A percentile compares a stretch with the other conserved stretches of the same genome.
Conservation (phyloP, 371 early-diverging fungal species). For the Mortierella sp. region DNA sequence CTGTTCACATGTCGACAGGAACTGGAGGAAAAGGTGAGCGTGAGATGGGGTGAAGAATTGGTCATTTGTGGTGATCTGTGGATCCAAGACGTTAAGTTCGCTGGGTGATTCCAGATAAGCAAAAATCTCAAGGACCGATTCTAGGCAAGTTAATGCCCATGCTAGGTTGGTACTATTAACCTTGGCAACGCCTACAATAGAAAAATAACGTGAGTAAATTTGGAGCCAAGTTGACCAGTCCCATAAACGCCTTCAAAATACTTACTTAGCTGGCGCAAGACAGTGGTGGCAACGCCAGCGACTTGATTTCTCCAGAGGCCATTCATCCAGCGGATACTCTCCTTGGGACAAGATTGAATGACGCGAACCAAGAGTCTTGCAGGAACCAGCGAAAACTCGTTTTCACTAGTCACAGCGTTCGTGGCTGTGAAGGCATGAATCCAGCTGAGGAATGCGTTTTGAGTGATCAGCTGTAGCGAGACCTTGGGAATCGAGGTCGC, state of each 20-base stretch:
- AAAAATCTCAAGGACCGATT: conserved; percentile 42
- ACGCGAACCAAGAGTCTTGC: conserved; percentile 48
- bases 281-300: conserved; percentile 37
- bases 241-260: background rate
- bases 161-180: conserved; percentile 31
- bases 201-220: background rate
- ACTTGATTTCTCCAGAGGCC: conserved; percentile 50
- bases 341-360: conserved; percentile 47
- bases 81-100: background rate
- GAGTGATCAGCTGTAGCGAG: conserved; percentile 64
- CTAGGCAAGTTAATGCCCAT: conserved; percentile 37
- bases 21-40: conserved; percentile 16
- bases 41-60: conserved; percentile 20
- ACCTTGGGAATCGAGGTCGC: conserved; percentile 66
- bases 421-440: conserved; percentile 62
- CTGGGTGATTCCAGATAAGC: conserved; percentile 17
- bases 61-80: background rate
- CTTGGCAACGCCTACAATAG: conserved; percentile 22
- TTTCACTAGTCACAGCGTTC: conserved; percentile 40
- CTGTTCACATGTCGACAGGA: conserved; percentile 42
- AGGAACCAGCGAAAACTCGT: conserved; percentile 51
- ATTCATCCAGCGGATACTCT: conserved; percentile 49
- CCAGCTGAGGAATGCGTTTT: conserved; percentile 73
- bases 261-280: conserved; percentile 45
- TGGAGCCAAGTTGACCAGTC: background rate